These are phyloP conservation scores for Penicillium simplicissimum DNA, from an alignment of 495 filamentous ascomycete genomes.

Conservation along the genomic window DNA sequence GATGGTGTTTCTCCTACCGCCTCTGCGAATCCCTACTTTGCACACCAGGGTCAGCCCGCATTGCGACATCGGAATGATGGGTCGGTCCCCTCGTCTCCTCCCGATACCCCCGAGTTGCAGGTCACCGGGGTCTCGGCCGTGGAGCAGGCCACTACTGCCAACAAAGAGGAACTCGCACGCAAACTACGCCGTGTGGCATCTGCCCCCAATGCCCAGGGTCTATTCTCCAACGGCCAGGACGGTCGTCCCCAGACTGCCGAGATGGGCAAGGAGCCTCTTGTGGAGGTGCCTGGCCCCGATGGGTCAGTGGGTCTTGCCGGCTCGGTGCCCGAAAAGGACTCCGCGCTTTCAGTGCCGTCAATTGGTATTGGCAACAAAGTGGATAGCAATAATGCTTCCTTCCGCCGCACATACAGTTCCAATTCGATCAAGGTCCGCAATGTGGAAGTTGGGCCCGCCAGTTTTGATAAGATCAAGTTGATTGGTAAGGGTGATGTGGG, in stretches of 20 bases:
- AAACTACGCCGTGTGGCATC: slow-evolving; percentile 93
- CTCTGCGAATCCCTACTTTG: slow-evolving; percentile 95
- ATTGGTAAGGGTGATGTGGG: slow-evolving; percentile 98
- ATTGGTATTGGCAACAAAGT: slow-evolving; percentile 43
- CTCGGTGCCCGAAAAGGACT: slow-evolving; percentile 43
- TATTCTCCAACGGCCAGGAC: slow-evolving; percentile 70
- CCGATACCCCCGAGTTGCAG: slow-evolving; percentile 81
- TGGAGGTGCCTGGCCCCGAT: slow-evolving; percentile 53
- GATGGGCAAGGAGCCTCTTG: slow-evolving; percentile 73
- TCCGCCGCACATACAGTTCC: slow-evolving; percentile 95
- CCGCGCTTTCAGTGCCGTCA: slow-evolving; percentile 45
- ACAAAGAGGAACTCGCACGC: slow-evolving; percentile 89
- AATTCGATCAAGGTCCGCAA: slow-evolving; percentile 98
- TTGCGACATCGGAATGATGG: slow-evolving; percentile 92
- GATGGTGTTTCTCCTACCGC: slow-evolving; percentile 89
- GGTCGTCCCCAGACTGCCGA: slow-evolving; percentile 80
- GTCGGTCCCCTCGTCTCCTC: slow-evolving; percentile 94
- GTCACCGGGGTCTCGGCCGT: slow-evolving; percentile 69
- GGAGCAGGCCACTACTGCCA: slow-evolving; percentile 74
- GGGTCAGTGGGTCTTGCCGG: slow-evolving; percentile 60
- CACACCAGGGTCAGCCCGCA: slow-evolving; percentile 90
- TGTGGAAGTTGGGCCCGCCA: slow-evolving; percentile 92
- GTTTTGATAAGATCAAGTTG: slow-evolving; percentile 99
- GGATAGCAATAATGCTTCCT: slow-evolving; percentile 62
- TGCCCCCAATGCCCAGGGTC: slow-evolving; percentile 92